phyloP scores from a whole-genome alignment of 306 rosid species.

The Myrica gale region DNA sequence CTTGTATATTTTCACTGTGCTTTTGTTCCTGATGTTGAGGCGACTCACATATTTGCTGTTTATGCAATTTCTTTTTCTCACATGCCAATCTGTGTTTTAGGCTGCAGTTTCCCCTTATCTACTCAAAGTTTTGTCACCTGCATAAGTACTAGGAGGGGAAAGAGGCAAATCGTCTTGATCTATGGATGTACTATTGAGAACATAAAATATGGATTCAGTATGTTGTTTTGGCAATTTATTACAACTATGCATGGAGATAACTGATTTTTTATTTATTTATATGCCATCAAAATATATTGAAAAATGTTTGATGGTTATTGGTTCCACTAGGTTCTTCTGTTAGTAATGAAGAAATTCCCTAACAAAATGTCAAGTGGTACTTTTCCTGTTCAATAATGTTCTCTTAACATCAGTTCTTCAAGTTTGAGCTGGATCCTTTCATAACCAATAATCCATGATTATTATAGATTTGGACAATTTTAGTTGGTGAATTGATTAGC shows the following conservation, averaged over 20 bases:
- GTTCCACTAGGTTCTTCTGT: background rate
- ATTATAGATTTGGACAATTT: too few species aligned
- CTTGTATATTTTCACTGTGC: conserved; percentile 14
- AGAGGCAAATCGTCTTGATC: background rate
- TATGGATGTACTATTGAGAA: background rate
- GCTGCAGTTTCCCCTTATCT: background rate
- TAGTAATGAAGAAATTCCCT: background rate
- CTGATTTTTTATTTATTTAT: background rate
- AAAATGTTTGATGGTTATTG: background rate
- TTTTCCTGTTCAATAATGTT: background rate
- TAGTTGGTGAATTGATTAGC: background rate
- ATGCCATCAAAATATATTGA: background rate
- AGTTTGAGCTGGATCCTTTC: background rate
- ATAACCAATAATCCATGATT: background rate
- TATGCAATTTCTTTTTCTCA: background rate
- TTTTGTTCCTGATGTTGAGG: background rate
- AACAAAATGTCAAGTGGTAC: background rate
- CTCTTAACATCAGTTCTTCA: background rate
- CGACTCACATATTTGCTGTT: background rate
- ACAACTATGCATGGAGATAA: background rate
- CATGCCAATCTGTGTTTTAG: background rate
- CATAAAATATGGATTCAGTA: background rate
- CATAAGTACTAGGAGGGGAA: background rate
- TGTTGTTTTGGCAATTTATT: background rate
- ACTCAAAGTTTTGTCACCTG: background rate